phyloP scores from a whole-genome alignment of 441 rosid species.

The Croton laevigatus region DNA sequence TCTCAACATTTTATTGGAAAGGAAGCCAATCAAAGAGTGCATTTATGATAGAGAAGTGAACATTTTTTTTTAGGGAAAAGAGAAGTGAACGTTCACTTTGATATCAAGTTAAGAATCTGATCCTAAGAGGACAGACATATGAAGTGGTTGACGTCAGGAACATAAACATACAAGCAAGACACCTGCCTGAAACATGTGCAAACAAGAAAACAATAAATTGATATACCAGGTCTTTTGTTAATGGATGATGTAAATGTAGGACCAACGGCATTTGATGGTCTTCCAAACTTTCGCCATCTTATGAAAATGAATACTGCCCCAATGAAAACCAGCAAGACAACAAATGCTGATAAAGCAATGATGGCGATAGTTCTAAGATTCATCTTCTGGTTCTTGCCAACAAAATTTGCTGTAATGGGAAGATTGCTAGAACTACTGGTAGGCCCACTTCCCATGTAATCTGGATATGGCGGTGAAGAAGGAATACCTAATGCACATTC shows the following conservation, averaged over 20 bases:
- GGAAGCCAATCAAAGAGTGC: neutral
- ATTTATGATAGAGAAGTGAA: too few species aligned
- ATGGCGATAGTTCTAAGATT: conserved; percentile 65
- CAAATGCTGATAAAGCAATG: conserved; percentile 76
- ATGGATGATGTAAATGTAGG: conserved; percentile 61
- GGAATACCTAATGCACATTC: conserved; percentile 60
- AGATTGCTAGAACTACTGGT: conserved; percentile 61
- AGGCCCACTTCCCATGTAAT: conserved; percentile 54
- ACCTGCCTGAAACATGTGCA: neutral
- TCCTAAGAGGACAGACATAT: neutral
- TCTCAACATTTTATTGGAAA: neutral
- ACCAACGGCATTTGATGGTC: conserved; percentile 81
- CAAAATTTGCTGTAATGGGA: conserved; percentile 63
- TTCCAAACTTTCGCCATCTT: conserved; percentile 78
- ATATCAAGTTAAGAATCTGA: neutral
- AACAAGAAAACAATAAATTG: neutral
- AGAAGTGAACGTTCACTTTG: too few species aligned
- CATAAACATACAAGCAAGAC: neutral
- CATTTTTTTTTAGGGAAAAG: too few species aligned
- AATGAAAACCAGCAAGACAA: conserved; percentile 61
- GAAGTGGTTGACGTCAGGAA: neutral
- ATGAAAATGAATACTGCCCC: conserved; percentile 62
- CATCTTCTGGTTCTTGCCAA: conserved; percentile 63
- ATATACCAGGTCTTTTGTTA: conserved; percentile 82
- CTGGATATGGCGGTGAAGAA: conserved; percentile 67